Base-by-base conservation (phyloP, 257 asterid genomes). In the Forsythia suspensa region DNA sequence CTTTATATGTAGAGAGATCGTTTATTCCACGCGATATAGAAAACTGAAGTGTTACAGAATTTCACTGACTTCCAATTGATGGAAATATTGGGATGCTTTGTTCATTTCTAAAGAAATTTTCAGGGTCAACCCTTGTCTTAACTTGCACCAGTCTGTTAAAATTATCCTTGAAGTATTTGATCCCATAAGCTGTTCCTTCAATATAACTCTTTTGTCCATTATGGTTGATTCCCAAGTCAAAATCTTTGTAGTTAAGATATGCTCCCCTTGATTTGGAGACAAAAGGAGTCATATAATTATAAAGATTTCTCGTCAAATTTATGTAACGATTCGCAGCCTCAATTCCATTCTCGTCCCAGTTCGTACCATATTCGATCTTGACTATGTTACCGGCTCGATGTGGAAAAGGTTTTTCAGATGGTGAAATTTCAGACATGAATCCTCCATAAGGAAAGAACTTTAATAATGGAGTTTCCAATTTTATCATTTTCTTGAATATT, bases 61-160 rank as follows among this genome's bases (percentile, higher is more conserved):
- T 24, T 63, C 70, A 63, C 24, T 63, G 70, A 29, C 70, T 63
- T 63, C 39, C 70, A 63, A 72, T 86, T 83, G 83, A 74, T 15
- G 86, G 85, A 11, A 80, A 72, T 6, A 83, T 84, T 3, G 89
- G 89, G 55, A 86, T 86, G 80, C 89, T 86, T 37, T 86, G 89
- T 44, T 86, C 89, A 36, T 86, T 78, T 61, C 87, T 86, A 77
- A 86, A 86, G 71, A 78, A 86, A 72, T 86, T 79, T 11, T 65
- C 66, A 2, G 89, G 89, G 73, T 86, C 89, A 61, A 83, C 88
- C 39, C 37, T 82, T 0, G 88, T 88, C 84, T 88, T 88, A 34
- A 88, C 69, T 29, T 72, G 79, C 71, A 88, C 89, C 86, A 88
- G 73, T 82, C 88, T 83, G 72, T 83, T 42, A 73, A 79, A 88